Evolutionary conservation across 2,329 filamentous ascomycete genomes (phyloP), one percentile per base, ranked within the genome.

Genomic region (Simplicillium aogashimaense): DNA sequence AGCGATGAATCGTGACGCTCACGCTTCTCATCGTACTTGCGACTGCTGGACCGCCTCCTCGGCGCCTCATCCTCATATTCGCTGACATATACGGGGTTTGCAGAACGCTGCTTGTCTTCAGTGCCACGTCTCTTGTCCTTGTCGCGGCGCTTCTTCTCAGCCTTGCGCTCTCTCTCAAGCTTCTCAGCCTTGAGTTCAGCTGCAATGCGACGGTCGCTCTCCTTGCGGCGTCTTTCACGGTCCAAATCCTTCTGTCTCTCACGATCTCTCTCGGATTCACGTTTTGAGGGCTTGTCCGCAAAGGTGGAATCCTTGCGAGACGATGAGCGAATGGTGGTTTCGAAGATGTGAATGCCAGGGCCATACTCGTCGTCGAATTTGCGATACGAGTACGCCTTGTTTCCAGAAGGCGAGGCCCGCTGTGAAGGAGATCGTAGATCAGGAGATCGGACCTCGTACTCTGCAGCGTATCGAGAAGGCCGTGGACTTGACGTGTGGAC

Each of bases 361-460:
- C 56, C 51, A 6, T 69, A 51, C 4, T 71, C 64, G 17, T 74
- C 69, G 13, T 76, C 72, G 45, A 61, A 74, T 53, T 11, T 65
- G 52, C 38, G 52, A 54, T 15, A 51, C 36, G 53, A 39, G 45
- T 67, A 67, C 10, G 56, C 46, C 43, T 59, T 63, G 8, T 55
- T 41, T 10, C 52, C 52, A 3, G 58, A 52, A 5, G 59, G 53
- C 16, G 50, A 53, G 50, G 61, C 65, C 53, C 65, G 70, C 13
- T 15, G 30, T 2, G 64, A 55, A 10, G 60, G 56, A 5, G 66
- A 40, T 39, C 66, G 59, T 32, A 69, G 70, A 40, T 76, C 72
- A 12, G 70, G 65, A 3, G 69, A 71, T 45, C 65, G 64, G 34
- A 78, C 60, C 36, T 77, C 66, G 52, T 66, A 55, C 49, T 69